These are phyloP conservation scores for Bondarzewia mesenterica DNA, from an alignment of 1,284 basidiomycete genomes.

Conservation along the genomic window DNA sequence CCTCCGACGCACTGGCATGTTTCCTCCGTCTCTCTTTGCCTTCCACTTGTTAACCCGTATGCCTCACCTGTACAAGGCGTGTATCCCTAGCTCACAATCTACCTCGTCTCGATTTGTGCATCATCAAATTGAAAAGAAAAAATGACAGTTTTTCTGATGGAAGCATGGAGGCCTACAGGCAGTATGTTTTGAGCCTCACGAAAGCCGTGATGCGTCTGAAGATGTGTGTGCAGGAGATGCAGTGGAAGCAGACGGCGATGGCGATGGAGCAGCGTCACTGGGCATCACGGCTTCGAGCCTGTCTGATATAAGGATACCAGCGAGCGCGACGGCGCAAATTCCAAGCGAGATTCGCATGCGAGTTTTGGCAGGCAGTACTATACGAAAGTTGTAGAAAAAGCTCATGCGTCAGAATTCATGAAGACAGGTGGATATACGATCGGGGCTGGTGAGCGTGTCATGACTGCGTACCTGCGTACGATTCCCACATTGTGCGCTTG, in stretches of 20 bases:
- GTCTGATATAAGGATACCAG: slow-evolving; percentile 48
- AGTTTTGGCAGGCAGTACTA: slow-evolving; percentile 53
- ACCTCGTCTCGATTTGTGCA: background rate
- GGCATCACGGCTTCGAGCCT: slow-evolving; percentile 39
- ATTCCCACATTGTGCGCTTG: slow-evolving; percentile 25
- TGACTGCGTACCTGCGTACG: slow-evolving; percentile 23
- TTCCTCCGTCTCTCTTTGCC: background rate
- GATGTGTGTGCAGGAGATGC: background rate
- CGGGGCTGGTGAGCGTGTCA: background rate
- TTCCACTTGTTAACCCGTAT: background rate
- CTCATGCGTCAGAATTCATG: background rate
- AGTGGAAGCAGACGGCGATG: background rate
- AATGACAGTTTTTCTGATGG: too few species aligned
- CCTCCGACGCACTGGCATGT: too few species aligned
- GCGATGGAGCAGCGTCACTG: slow-evolving; percentile 2
- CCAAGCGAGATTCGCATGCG: slow-evolving; percentile 52
- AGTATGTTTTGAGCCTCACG: too few species aligned
- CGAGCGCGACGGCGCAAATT: slow-evolving; percentile 40
- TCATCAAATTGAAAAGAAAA: background rate
- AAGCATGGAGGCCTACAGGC: too few species aligned
- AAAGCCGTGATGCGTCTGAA: background rate
- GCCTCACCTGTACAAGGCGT: too few species aligned
- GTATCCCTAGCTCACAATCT: slow-evolving; percentile 1
- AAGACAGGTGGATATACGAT: background rate
- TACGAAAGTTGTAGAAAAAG: background rate